Base-by-base conservation (phyloP, 1,139 yeast genomes). In the Spathaspora sp. region DNA sequence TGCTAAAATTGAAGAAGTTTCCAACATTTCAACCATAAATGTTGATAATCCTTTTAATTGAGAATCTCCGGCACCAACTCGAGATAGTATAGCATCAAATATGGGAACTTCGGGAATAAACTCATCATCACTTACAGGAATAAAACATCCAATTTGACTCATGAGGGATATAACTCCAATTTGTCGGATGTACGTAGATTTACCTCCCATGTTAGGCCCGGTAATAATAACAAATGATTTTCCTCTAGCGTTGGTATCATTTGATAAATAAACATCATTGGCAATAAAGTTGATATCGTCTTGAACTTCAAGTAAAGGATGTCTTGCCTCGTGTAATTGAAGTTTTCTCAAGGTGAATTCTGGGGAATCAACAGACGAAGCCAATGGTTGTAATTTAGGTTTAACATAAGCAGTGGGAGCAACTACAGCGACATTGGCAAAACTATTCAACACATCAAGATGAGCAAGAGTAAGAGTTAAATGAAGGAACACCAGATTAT, bases 131-230 rank as follows among this genome's bases (percentile, higher is more conserved):
- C 55, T 60, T 18, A 63, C 60, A 1, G 99, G 99, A 27, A 93
- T 84, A 63, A 88, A 93, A 54, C 96, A 86, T 1, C 99, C 99
- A 26, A 91, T 80, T 64, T 93, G 99, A 31, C 93, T 90, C 89
- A 93, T 78, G 43, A 91, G 70, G 2, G 95, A 84, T 47, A 91
- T 86, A 1, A 89, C 95, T 9, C 98, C 99, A 45, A 89, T 77
- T 57, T 93, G 97, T 51, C 97, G 80, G 44, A 93, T 90, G 64
- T 88, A 93, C 0, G 98, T 91, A 1, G 97, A 89, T 64, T 93
- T 93, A 60, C 98, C 98, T 49, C 98, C 99, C 99, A 93, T 93
- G 61, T 93, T 93, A 36, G 99, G 99, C 16, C 99, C 99, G 0
- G 99, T 93, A 29, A 93, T 89, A 27, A 93, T 86, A 13, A 82